Base-by-base conservation (phyloP, 2,329 filamentous ascomycete genomes). In the Fusarium anthophilum region DNA sequence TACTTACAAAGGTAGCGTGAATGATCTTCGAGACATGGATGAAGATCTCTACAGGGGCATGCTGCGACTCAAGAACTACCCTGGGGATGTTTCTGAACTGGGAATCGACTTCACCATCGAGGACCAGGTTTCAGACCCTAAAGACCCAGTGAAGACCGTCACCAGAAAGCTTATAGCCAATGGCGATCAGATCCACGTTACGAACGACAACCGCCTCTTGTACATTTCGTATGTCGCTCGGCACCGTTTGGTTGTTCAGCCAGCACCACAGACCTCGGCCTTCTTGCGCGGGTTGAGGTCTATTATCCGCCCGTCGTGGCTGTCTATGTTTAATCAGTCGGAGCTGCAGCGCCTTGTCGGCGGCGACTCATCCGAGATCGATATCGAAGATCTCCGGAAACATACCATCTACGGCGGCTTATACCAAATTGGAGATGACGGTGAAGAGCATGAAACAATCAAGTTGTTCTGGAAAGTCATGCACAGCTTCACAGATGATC, bases 291-390 rank as follows among this genome's bases (percentile, higher is more conserved):
- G 96, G 0, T 90, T 99, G 3, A 91, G 93, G 28, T 88, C 92
- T 73, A 97, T 99, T 79, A 96, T 99, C 74, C 92, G 95, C 66
- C 95, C 96, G 0, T 90, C 91, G 8, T 99, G 96, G 96, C 88
- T 99, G 9, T 95, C 93, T 78, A 98, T 99, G 96, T 99, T 99
- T 86, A 99, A 99, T 82, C 96, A 98, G 81, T 91, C 91, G 7
- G 96, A 99, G 81, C 88, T 99, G 9, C 96, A 98, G 83, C 96
- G 94, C 3, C 91, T 99, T 11, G 93, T 99, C 22, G 94, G 95
- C 60, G 96, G 96, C 48, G 95, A 97, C 77, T 92, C 91, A 35
- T 92, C 92, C 15, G 91, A 94, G 70, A 97, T 99, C 66, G 93
- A 98, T 78, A 88, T 99, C 41, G 90, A 93, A 35, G 96, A 99